A percentile compares a stretch with the other conserved stretches of the same genome.
Conservation (phyloP, 2,329 filamentous ascomycete genomes). For the Beauveria sp. region DNA sequence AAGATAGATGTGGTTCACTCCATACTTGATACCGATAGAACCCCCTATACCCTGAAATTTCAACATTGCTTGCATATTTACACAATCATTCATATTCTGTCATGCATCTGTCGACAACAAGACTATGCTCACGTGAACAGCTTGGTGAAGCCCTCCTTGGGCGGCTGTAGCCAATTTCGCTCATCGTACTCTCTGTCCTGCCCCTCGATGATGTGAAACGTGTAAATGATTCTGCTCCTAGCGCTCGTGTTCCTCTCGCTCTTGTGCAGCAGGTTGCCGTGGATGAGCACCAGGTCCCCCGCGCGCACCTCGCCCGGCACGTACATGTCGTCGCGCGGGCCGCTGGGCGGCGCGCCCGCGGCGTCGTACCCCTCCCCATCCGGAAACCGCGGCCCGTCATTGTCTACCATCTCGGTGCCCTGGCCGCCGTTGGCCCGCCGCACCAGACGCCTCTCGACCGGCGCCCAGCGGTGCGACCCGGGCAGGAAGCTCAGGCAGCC, state of each 20-base stretch:
- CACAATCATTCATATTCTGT: neutral
- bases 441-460: constrained; percentile 68
- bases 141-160: constrained; percentile 68
- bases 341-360: constrained; percentile 29
- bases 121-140: constrained; percentile 34
- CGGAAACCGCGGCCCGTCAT: constrained; percentile 59
- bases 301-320: constrained; percentile 82
- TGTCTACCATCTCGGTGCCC: constrained; percentile 66
- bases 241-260: constrained; percentile 84
- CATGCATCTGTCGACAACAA: neutral
- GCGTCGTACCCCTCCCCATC: constrained; percentile 36
- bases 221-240: constrained; percentile 91
- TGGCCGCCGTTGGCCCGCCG: constrained; percentile 41
- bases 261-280: constrained; percentile 93
- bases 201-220: constrained; percentile 93
- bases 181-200: constrained; percentile 67
- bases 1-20: constrained; percentile 6
- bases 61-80: neutral
- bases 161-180: constrained; percentile 89
- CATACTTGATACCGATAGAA: constrained; percentile 3
- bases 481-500: constrained; percentile 82
- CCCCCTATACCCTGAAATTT: constrained; percentile 2
- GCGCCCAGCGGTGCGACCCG: constrained; percentile 70
- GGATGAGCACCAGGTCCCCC: constrained; percentile 84
- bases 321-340: constrained; percentile 50